Evolutionary conservation across 768 basidiomycete species (phyloP), one percentile per base, ranked within the genome.

Genomic region (Tephrocybe sp.): DNA sequence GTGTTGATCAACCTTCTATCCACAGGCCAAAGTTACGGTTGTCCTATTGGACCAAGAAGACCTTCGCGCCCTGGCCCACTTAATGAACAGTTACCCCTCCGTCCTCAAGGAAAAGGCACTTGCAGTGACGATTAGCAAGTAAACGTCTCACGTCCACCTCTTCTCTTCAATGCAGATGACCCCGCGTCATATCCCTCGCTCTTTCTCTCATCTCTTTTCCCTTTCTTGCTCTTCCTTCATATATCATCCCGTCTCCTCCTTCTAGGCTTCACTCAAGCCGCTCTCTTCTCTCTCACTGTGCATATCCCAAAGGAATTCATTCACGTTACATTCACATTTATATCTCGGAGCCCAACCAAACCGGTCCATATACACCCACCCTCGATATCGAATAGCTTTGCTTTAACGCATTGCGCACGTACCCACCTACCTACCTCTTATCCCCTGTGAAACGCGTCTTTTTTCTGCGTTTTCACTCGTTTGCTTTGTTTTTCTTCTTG

Each of bases 61-160:
- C 60, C 76, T 94, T 19, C 80, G 86, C 36, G 74, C 90, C 4
- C 77, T 94, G 40, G 86, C 89, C 5, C 89, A 91, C 64, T 76
- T 94, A 36, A 84, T 91, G 84, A 88, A 91, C 65, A 88, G 88
- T 62, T 93, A 90, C 64, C 87, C 89, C 10, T 69, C 80, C 7
- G 78, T 92, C 2, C 73, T 94, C 51, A 92, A 88, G 69, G 88
- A 91, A 64, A 93, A 92, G 69, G 83, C 72, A 1, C 59, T 71
- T 18, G 57, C 65, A 11, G 49, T 71, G 21, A 57, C 56, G 18
- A n/a, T 54, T n/a, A 45, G 57, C 49, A 71, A 70, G 55, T 68
- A 62, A 63, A 49, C 45, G 10, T 18, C 25, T 31, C 33, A 3
- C 34, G 37, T 34, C 13, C 15, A 9, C 4, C 33, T 34, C 9